These are phyloP conservation scores for Suillus lakei DNA, from an alignment of 768 basidiomycete species.

Conservation along the genomic window DNA sequence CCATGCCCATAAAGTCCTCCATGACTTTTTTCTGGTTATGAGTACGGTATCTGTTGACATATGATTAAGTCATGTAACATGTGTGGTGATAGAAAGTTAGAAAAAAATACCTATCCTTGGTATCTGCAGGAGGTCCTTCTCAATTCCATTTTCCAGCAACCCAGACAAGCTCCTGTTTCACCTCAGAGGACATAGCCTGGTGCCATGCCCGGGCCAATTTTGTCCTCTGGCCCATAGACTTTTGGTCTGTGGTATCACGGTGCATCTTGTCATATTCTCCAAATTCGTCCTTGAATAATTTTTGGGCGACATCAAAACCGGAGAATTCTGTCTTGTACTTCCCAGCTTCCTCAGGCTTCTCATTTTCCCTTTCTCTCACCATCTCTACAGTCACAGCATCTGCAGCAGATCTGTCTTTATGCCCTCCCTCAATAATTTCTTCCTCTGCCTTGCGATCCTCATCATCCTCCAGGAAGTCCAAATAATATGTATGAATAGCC, in stretches of 20 bases:
- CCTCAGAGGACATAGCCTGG: not conserved
- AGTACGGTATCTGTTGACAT: not conserved
- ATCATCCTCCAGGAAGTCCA: not conserved
- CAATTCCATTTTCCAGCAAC: not conserved
- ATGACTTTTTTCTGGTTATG: not conserved
- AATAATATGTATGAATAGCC: not conserved
- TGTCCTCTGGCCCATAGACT: not conserved
- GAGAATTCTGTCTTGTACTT: not conserved
- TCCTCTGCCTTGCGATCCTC: not conserved
- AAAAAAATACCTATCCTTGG: not conserved
- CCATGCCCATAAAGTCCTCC: not conserved
- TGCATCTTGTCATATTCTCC: not conserved
- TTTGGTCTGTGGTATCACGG: not conserved
- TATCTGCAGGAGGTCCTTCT: not conserved
- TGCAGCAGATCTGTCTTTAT: not conserved
- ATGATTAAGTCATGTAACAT: not conserved
- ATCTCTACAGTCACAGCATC: not conserved
- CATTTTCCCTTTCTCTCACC: not conserved
- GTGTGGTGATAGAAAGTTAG: not conserved
- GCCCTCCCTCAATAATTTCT: not conserved
- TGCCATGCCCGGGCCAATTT: not conserved
- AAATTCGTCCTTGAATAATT: not conserved
- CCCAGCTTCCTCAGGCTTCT: not conserved
- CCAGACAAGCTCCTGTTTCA: not conserved
- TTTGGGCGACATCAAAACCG: not conserved